Base-by-base conservation (phyloP, 768 basidiomycete species). In the Mycena vitilis region DNA sequence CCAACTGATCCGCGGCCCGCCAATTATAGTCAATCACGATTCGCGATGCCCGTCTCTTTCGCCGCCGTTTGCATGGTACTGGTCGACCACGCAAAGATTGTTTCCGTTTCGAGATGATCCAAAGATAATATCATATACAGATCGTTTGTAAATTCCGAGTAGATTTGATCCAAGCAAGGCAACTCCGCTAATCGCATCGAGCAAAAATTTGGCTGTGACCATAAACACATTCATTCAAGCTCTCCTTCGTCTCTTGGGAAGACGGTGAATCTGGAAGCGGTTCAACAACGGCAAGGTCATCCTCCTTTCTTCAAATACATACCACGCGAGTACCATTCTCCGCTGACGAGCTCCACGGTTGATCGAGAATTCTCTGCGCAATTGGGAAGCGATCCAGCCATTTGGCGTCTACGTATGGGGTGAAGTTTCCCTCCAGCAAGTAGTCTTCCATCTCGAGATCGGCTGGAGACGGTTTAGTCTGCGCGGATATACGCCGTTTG, bases 371-470 rank as follows among this genome's bases (percentile, higher is more conserved):
- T 13, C 15, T 48, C 47, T 48, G 25, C 2, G 45, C 58, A 47
- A 48, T n/a, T 5, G 58, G 58, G 58, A 60, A 60, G 7, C 58
- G 58, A 18, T 48, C 58, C 16, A 60, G 30, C 58, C 58, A 60
- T 4, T 47, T 37, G 30, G 45, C 45, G 30, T 60, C 58, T 18
- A 60, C 30, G 36, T n/a, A 22, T 6, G 34, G 45, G 4, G 30
- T 12, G 15, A 48, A 48, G 1, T 47, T 49, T 8, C 59, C 47
- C 18, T 12, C 37, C 9, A 25, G 45, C 15, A 60, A 25, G 23
- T 48, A 60, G 20, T 18, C 22, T 8, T 47, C 59, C 59, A 60
- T 60, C 0, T 60, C 45, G 34, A 60, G 45, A 25, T 57, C 56
- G 40, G 56, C 56, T 44, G 20, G 9, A 37, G 16, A 45, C 15